Evolutionary conservation across 495 filamentous ascomycete genomes (phyloP), one percentile per base, ranked within the genome.

Genomic region (Neurospora discreta): DNA sequence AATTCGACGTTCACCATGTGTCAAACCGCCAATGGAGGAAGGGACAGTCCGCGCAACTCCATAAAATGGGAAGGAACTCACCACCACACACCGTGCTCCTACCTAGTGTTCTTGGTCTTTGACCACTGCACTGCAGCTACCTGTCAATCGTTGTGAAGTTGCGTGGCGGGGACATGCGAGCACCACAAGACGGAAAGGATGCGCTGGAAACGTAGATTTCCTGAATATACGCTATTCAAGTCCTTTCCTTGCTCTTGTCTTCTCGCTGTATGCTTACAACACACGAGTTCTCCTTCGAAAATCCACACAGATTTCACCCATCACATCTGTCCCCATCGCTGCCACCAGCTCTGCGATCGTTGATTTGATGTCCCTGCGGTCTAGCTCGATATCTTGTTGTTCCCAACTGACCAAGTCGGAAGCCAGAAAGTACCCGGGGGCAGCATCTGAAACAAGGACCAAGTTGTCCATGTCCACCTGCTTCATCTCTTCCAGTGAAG

Each of bases 291-390:
- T 33, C 30, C 44, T 30, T 9, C 75, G 69, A 42, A 82, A 76
- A 68, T 83, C 81, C 20, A 87, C 71, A 38, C 82, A 81, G 52
- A 91, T 86, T 69, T 89, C 80, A 40, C 79, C 80, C 44, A 90
- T 86, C 67, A 93, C 75, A 8, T 89, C 88, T 9, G 88, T 87
- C 3, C 95, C 95, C 46, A 97, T 81, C 5, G 85, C 89, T 8
- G 95, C 92, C 10, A 91, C 91, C 42, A 97, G 80, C 76, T 97
- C 93, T 7, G 88, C 92, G 52, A 95, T 81, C 44, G 89, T 84
- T 0, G 88, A 89, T 79, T 92, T 93, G 38, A 93, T 74, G 0
- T 84, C 82, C 36, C 81, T 79, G 5, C 84, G 77, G 71, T 89
- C 82, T 16, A 18, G 3, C 16, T 79, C 78, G 13, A 91, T 80